Evolutionary conservation across 495 filamentous ascomycete species (phyloP).

Genomic region (Mycothermus thermophilus): DNA sequence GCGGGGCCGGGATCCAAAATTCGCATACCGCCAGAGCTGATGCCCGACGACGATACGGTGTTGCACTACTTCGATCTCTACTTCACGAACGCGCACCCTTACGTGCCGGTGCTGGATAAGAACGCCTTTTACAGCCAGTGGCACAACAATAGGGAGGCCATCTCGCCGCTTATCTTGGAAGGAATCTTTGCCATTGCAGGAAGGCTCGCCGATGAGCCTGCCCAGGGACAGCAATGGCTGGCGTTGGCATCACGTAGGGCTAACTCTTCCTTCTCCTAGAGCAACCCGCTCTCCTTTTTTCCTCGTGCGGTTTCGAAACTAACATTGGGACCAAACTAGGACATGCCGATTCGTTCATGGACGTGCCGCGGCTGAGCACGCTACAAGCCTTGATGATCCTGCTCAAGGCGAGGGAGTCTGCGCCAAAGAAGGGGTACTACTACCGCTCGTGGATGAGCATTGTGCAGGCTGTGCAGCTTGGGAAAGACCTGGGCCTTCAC

Average conservation of each 20-base stretch:
- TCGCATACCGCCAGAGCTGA: slow-evolving; percentile 83
- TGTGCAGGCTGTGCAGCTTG: slow-evolving; percentile 83
- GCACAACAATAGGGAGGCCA: slow-evolving; percentile 68
- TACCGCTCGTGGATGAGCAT: slow-evolving; percentile 97
- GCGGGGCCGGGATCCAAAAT: slow-evolving; percentile 59
- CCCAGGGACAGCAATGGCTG: slow-evolving; percentile 85
- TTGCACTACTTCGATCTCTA: slow-evolving; percentile 84
- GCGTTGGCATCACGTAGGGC: slow-evolving; percentile 75
- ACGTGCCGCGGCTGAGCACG: slow-evolving; percentile 83
- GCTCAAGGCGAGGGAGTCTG: slow-evolving; percentile 80
- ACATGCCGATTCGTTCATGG: slow-evolving; percentile 92
- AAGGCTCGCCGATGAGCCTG: slow-evolving; percentile 65
- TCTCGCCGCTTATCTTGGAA: slow-evolving; percentile 86
- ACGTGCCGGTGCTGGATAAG: slow-evolving; percentile 86
- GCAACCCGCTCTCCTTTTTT: too few relatives aligned
- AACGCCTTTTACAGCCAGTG: slow-evolving; percentile 81
- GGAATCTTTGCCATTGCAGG: slow-evolving; percentile 91
- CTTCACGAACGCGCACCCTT: slow-evolving; percentile 86
- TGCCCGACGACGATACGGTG: slow-evolving; percentile 77
- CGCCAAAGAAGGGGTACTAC: slow-evolving; percentile 89
- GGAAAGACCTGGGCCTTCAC: slow-evolving; percentile 80
- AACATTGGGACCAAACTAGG: slow-evolving; percentile 29
- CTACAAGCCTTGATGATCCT: slow-evolving; percentile 83
- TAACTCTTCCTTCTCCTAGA: neutral
- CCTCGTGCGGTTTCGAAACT: too few relatives aligned